Conservation (phyloP, 2,329 filamentous ascomycete genomes). For the Botrytis fabae region DNA sequence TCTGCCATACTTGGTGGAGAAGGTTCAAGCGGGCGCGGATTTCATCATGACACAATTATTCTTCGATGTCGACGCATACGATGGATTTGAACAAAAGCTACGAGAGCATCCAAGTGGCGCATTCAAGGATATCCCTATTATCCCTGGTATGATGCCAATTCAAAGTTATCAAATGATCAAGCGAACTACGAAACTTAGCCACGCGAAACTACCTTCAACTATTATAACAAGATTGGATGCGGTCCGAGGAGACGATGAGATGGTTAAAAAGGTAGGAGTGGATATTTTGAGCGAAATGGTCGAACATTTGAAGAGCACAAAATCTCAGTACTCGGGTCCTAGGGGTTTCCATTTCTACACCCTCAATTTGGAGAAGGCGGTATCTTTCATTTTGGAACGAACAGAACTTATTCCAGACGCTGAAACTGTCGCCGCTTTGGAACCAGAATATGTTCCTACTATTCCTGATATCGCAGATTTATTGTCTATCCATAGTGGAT, state of each 20-base stretch:
- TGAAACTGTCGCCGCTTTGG: slow-evolving; percentile 43
- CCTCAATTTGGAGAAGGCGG: slow-evolving; percentile 91
- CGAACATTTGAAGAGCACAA: slow-evolving; percentile 66
- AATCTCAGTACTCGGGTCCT: slow-evolving; percentile 57
- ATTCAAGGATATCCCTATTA: slow-evolving; percentile 85
- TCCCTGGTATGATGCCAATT: slow-evolving; percentile 95
- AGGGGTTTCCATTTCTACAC: slow-evolving; percentile 97
- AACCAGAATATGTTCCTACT: slow-evolving; percentile 46
- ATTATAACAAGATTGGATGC: slow-evolving; percentile 70
- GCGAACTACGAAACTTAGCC: slow-evolving; percentile 89
- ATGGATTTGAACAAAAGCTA: slow-evolving; percentile 73
- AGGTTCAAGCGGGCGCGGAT: slow-evolving; percentile 87
- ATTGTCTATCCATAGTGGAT: slow-evolving; percentile 38
- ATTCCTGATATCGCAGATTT: slow-evolving; percentile 14
- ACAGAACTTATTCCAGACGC: slow-evolving; percentile 75
- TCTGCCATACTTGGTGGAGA: slow-evolving; percentile 85
- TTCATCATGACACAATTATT: slow-evolving; percentile 99
- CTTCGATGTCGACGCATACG: slow-evolving; percentile 84
- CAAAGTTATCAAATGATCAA: slow-evolving; percentile 97
- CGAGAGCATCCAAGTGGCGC: slow-evolving; percentile 78
- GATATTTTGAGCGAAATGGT: slow-evolving; percentile 84
- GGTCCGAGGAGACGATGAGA: slow-evolving; percentile 77
- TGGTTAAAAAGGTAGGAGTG: slow-evolving; percentile 76
- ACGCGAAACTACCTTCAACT: slow-evolving; percentile 73
- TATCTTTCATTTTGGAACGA: slow-evolving; percentile 87